Conservation (phyloP, 2,329 filamentous ascomycete genomes). For the Colletotrichum sp. region DNA sequence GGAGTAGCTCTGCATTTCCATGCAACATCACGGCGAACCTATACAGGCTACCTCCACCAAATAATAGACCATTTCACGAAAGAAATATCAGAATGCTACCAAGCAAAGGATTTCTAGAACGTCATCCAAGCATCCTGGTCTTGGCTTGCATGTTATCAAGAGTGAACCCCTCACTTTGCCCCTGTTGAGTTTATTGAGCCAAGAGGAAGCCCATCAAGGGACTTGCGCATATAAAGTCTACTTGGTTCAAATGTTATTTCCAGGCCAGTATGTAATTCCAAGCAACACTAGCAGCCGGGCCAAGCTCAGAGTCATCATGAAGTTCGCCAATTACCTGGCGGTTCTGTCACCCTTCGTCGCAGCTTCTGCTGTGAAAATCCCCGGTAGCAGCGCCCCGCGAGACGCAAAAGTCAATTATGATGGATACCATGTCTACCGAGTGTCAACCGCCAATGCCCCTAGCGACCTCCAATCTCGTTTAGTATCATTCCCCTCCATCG, state of each 20-base stretch:
- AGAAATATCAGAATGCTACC: background rate
- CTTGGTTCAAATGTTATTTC: background rate
- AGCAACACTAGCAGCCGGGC: background rate
- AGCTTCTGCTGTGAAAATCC: background rate
- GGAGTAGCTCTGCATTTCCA: conserved; percentile 4
- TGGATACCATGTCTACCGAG: conserved; percentile 36
- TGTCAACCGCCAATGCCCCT: conserved; percentile 22
- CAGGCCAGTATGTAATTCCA: background rate
- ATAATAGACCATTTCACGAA: background rate
- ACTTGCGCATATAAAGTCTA: background rate
- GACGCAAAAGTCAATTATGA: conserved; percentile 29
- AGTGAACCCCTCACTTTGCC: conserved; percentile 5
- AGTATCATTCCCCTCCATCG: conserved; percentile 24
- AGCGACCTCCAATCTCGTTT: conserved; percentile 23
- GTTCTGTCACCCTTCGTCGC: background rate
- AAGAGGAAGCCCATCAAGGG: background rate
- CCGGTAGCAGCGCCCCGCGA: background rate
- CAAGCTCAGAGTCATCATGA: conserved; percentile 1
- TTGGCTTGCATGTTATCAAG: conserved; percentile 14
- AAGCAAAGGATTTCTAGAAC: background rate
- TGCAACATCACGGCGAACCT: conserved; percentile 1
- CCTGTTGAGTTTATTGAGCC: background rate
- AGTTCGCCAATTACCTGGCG: background rate
- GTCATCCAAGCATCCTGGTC: conserved; percentile 1
- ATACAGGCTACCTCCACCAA: background rate